These are phyloP conservation scores for Leccinum solheimii DNA, from an alignment of 1,284 basidiomycete genomes.

Conservation along the genomic window DNA sequence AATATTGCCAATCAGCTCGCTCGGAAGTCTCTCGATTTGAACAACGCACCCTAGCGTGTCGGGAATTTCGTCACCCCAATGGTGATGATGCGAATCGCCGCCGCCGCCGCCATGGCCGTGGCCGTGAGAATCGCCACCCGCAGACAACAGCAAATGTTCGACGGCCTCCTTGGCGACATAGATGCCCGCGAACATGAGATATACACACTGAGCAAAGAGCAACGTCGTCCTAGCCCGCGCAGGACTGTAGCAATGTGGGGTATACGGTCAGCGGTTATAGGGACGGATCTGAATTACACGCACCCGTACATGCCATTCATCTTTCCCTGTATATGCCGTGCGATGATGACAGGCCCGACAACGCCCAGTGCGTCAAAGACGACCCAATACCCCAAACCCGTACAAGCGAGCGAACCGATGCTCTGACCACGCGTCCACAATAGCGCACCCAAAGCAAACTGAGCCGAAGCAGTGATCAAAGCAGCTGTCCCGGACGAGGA, in stretches of 20 bases:
- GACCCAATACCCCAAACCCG: constrained; percentile 92
- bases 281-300: constrained; percentile 9
- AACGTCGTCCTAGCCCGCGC: constrained; percentile 75
- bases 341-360: constrained; percentile 43
- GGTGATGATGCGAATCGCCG: constrained; percentile 63
- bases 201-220: constrained; percentile 87
- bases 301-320: constrained; percentile 29
- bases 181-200: constrained; percentile 86
- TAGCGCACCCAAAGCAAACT: constrained; percentile 64
- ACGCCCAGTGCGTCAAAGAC: constrained; percentile 92
- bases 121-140: constrained; percentile 37
- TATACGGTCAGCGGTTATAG: neutral
- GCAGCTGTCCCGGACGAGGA: constrained; percentile 29
- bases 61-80: constrained; percentile 48
- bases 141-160: constrained; percentile 74
- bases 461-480: constrained; percentile 34
- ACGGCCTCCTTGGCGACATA: constrained; percentile 95
- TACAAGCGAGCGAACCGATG: constrained; percentile 82
- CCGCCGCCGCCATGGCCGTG: constrained; percentile 23
- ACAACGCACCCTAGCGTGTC: constrained; percentile 42
- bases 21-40: neutral
- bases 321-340: constrained; percentile 30
- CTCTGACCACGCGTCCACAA: constrained; percentile 94
- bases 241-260: constrained; percentile 45
- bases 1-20: constrained; percentile 4